Conservation (phyloP, 2,329 filamentous ascomycete species). For the Tympanopsis confertula region DNA sequence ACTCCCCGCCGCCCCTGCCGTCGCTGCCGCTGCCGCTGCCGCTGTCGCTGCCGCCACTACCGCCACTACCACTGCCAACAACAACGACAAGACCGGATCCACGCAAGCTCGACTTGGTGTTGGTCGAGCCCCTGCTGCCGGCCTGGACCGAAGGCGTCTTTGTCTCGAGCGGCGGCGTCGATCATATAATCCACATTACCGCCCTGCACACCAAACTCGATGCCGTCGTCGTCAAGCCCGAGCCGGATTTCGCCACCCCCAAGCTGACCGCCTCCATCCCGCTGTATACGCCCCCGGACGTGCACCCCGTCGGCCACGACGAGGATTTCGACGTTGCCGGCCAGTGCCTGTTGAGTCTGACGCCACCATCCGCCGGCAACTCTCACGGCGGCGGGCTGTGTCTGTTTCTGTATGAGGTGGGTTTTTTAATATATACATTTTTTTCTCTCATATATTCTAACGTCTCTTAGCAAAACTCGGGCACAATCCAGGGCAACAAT, state of each 20-base stretch:
- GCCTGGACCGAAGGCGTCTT: conserved; percentile 36
- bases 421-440: conserved; percentile 8
- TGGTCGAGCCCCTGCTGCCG: conserved; percentile 28
- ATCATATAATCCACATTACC: conserved; percentile 27
- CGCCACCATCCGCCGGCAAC: too few species aligned
- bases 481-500: conserved; percentile 15
- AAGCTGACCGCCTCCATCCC: conserved; percentile 24
- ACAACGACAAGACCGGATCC: conserved; percentile 10
- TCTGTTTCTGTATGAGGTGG: conserved; percentile 41
- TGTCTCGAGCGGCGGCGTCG: conserved; percentile 22
- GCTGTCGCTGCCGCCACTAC: too few species aligned
- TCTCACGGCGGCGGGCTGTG: conserved; percentile 30
- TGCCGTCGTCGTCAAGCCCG: conserved; percentile 15
- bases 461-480: conserved; percentile 28
- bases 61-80: conserved; percentile 7
- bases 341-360: conserved; percentile 30
- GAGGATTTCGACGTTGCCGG: conserved; percentile 27
- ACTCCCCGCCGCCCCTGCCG: too few species aligned
- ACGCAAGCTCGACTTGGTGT: conserved; percentile 16
- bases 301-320: conserved; percentile 19
- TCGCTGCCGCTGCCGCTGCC: too few species aligned
- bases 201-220: conserved; percentile 31
- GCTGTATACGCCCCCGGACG: conserved; percentile 23
- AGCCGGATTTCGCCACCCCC: conserved; percentile 8
- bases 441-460: neutral